Evolutionary conservation across 2,329 filamentous ascomycete genomes (phyloP), one percentile per base, ranked within the genome.

Genomic region (Delphinella strobiligena): DNA sequence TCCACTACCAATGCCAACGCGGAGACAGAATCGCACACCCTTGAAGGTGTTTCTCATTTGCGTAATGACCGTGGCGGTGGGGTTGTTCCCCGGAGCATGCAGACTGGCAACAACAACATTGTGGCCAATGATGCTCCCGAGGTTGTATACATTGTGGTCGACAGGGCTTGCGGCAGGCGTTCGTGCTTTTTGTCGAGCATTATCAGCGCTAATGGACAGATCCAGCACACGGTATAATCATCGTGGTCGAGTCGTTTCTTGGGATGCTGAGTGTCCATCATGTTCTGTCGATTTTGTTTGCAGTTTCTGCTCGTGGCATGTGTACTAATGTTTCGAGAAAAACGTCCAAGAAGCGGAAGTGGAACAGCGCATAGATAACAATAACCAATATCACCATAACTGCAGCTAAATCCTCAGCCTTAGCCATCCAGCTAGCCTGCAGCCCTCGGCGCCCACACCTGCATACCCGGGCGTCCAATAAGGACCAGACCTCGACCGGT

Each of bases 141-240:
- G 31, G 3, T 24, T 36, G 36, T 45, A 48, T 3, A 18, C 10
- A 19, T 47, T 45, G 4, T 19, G 37, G 18, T 47, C 46, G 17
- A 31, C 9, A 17, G 18, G 8, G 38, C 14, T 4, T 37, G 38
- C 3, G 31, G 31, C 4, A 46, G 18, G 18, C n/a, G 31, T 10
- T 32, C 34, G 29, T 46, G 40, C 30, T 46, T 34, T 31, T 40
- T 36, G 31, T 52, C 46, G 15, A 52, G 41, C 46, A 51, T 49
- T 14, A 36, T 31, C 10, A 41, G 24, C 3, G 49, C 48, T 5
- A 51, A 30, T 2, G 49, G 40, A 30, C 48, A 50, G 30, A 51
- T 46, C 44, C 47, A 50, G n/a, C 42, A 48, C n/a, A 51, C 42
- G 14, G 36, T 45, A 35, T 52, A 52, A 34, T 44, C 45, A 22